These are phyloP conservation scores for Paraurostyla sp. DNA, from an alignment of 73 alveolate species.

Conservation along the genomic window DNA sequence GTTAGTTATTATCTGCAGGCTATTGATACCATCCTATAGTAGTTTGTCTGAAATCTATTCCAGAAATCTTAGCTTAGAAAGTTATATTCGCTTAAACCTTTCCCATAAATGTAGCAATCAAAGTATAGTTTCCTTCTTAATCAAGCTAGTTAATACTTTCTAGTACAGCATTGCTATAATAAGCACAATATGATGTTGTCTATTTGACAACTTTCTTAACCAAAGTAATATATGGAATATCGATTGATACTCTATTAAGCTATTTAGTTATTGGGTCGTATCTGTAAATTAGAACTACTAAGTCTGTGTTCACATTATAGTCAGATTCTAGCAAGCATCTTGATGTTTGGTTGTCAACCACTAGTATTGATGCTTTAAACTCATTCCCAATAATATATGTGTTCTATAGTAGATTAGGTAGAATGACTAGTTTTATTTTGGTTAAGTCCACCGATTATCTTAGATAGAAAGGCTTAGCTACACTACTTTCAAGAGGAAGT, in stretches of 20 bases:
- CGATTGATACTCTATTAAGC: background rate
- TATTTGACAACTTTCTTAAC: slow-evolving; percentile 26
- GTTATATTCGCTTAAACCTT: background rate
- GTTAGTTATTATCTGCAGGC: background rate
- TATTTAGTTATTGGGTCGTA: background rate
- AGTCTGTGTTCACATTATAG: slow-evolving; percentile 1
- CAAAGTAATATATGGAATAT: background rate
- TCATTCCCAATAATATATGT: slow-evolving; percentile 48
- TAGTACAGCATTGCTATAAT: slow-evolving; percentile 32
- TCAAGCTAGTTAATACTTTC: slow-evolving; percentile 18
- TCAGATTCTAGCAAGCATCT: slow-evolving; percentile 42
- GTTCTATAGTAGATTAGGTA: background rate
- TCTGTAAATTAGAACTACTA: background rate
- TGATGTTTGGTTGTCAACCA: slow-evolving; percentile 44
- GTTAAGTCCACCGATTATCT: background rate
- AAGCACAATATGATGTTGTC: slow-evolving; percentile 45
- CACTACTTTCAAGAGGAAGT: background rate
- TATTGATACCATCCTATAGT: slow-evolving; percentile 49
- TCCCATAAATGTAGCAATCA: slow-evolving; percentile 29
- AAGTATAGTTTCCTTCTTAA: slow-evolving; percentile 21
- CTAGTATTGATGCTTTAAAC: slow-evolving; percentile 37
- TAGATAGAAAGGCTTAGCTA: background rate
- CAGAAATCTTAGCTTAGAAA: slow-evolving; percentile 6
- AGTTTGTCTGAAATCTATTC: slow-evolving; percentile 46
- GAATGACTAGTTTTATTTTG: slow-evolving; percentile 2